A percentile compares a stretch with the other conserved stretches of the same genome.
phyloP scores from a whole-genome alignment of 1,284 basidiomycete genomes.

The Trichosporon sp. region DNA sequence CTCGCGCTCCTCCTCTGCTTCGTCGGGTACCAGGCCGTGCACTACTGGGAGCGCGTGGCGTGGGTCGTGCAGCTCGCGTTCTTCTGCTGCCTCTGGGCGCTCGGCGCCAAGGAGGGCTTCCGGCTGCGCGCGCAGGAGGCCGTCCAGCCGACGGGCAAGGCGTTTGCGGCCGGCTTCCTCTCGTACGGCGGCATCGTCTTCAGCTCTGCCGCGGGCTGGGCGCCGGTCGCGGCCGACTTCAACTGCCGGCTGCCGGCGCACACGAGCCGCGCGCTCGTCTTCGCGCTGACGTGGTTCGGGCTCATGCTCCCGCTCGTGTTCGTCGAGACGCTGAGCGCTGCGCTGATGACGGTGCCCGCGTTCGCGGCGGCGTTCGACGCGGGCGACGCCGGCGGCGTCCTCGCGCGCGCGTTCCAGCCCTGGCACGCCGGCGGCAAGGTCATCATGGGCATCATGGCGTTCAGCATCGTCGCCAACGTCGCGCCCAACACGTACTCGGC shows the following conservation, averaged over 20 bases:
- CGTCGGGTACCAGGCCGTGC: conserved; percentile 54
- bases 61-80: conserved; percentile 60
- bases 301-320: conserved; percentile 55
- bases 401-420: conserved; percentile 36
- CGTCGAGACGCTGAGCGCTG: conserved; percentile 55
- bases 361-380: conserved; percentile 55
- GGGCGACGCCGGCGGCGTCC: conserved; percentile 54
- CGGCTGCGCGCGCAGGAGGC: conserved; percentile 54
- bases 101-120: conserved; percentile 56
- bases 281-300: conserved; percentile 58
- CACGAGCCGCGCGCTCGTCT: conserved; percentile 54
- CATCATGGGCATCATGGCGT: conserved; percentile 58
- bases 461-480: conserved; percentile 60
- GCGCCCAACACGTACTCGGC: conserved; percentile 61
- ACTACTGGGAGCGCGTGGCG: conserved; percentile 60
- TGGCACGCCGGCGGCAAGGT: conserved; percentile 52
- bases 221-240: conserved; percentile 52
- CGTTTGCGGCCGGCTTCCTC: conserved; percentile 52
- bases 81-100: conserved; percentile 56
- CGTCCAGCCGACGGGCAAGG: conserved; percentile 53
- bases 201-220: conserved; percentile 54
- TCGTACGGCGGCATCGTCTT: conserved; percentile 61
- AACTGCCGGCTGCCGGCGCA: conserved; percentile 56
- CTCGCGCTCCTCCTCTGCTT: conserved; percentile 48
- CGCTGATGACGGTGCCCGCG: conserved; percentile 57